Conservation (phyloP, 371 early-diverging fungal genomes). For the Mucor circinelloides region DNA sequence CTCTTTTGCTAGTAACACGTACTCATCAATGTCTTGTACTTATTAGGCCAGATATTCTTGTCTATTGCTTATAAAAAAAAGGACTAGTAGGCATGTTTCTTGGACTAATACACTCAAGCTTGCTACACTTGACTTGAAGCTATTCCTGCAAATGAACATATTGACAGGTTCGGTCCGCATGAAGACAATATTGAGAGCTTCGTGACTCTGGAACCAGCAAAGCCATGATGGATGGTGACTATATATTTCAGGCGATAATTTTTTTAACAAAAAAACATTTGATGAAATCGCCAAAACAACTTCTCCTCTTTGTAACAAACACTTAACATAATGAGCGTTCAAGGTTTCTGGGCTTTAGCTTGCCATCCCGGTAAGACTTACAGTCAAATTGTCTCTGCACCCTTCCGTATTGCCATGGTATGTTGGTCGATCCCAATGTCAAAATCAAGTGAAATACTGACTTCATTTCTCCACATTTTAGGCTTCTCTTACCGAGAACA, state of each 20-base stretch:
- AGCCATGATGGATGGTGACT: background rate
- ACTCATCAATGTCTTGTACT: background rate
- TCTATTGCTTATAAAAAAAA: too few relatives aligned
- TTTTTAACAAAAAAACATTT: background rate
- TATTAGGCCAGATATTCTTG: too few relatives aligned
- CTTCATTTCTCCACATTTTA: slow-evolving; percentile 27
- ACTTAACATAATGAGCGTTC: slow-evolving; percentile 28
- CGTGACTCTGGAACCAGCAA: slow-evolving; percentile 1
- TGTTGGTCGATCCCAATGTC: background rate
- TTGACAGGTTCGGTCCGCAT: background rate
- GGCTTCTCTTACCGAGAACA: slow-evolving; percentile 74
- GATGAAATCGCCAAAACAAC: background rate
- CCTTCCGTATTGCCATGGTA: slow-evolving; percentile 80
- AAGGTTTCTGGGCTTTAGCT: slow-evolving; percentile 62
- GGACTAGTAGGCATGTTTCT: too few relatives aligned
- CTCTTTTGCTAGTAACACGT: background rate
- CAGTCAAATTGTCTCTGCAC: slow-evolving; percentile 69
- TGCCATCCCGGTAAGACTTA: slow-evolving; percentile 72
- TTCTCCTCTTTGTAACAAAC: background rate
- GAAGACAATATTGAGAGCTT: background rate
- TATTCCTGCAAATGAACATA: background rate
- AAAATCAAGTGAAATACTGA: background rate
- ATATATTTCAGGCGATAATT: background rate
- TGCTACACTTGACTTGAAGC: too few relatives aligned
- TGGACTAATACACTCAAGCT: too few relatives aligned